Conservation (phyloP, 1,284 basidiomycete genomes). For the Salmacisia buchloeana region DNA sequence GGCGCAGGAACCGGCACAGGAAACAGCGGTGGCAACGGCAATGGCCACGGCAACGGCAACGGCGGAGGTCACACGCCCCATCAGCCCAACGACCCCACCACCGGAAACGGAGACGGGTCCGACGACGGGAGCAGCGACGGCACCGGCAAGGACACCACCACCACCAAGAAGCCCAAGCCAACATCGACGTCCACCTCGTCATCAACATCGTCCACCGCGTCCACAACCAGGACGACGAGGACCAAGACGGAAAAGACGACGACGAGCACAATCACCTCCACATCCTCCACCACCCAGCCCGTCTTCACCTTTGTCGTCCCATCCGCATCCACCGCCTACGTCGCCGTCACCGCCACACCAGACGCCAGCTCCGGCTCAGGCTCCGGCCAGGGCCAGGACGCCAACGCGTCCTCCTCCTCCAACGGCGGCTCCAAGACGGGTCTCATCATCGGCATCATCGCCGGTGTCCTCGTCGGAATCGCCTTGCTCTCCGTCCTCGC, state of each 20-base stretch:
- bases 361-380: constrained; percentile 13
- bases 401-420: constrained; percentile 19
- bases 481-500: constrained; percentile 46
- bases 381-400: constrained; percentile 19
- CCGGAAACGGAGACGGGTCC: constrained; percentile 1
- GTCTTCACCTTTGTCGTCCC: constrained; percentile 9
- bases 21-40: neutral
- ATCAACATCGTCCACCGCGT: constrained; percentile 16
- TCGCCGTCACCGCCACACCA: constrained; percentile 10
- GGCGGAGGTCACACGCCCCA: neutral
- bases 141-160: constrained; percentile 7
- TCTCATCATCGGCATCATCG: constrained; percentile 50
- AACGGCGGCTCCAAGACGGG: constrained; percentile 30
- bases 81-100: neutral
- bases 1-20: neutral
- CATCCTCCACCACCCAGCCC: constrained; percentile 18
- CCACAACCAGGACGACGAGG: constrained; percentile 10
- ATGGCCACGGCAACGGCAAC: neutral
- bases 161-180: constrained; percentile 10
- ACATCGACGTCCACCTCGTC: constrained; percentile 12
- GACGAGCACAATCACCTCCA: constrained; percentile 16
- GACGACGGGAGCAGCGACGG: constrained; percentile 18
- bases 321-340: constrained; percentile 11
- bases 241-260: neutral
- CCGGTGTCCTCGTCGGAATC: constrained; percentile 47